Percentiles rank a stretch among this genome's conserved stretches.
These are phyloP conservation scores for Tricholoma flavovirens DNA, from an alignment of 768 basidiomycete genomes.

Conservation along the genomic window DNA sequence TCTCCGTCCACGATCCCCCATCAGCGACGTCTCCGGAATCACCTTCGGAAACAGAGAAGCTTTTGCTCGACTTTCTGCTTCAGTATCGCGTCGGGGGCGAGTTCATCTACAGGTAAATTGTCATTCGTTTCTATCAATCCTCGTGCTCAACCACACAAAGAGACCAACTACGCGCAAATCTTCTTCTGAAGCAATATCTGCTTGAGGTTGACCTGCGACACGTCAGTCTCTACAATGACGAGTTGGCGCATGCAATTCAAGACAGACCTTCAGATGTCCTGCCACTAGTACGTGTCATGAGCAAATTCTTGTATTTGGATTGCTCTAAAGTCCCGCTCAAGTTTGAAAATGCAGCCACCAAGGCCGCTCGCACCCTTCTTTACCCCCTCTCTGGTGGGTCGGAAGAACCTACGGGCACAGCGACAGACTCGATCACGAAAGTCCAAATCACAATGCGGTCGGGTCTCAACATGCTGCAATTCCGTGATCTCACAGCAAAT, in stretches of 20 bases:
- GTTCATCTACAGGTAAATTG: conserved; percentile 80
- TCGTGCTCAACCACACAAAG: conserved; percentile 29
- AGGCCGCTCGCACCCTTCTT: conserved; percentile 76
- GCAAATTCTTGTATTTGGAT: neutral
- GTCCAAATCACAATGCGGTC: conserved; percentile 86
- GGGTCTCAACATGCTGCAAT: conserved; percentile 89
- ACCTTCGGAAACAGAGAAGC: conserved; percentile 75
- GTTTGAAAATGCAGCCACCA: conserved; percentile 91
- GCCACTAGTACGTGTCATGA: conserved; percentile 59
- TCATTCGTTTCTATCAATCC: neutral
- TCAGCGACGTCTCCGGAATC: conserved; percentile 56
- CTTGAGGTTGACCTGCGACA: conserved; percentile 84
- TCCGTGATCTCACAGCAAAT: conserved; percentile 89
- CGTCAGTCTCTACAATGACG: conserved; percentile 83
- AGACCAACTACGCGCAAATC: conserved; percentile 84
- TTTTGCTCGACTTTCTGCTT: conserved; percentile 80
- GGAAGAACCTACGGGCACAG: conserved; percentile 34
- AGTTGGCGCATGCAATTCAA: conserved; percentile 87
- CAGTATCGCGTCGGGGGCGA: conserved; percentile 86
- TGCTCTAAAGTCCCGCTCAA: conserved; percentile 22
- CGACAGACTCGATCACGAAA: conserved; percentile 44
- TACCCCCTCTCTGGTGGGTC: conserved; percentile 66
- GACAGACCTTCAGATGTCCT: conserved; percentile 85
- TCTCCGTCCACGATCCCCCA: conserved; percentile 67
- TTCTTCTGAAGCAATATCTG: conserved; percentile 81